These are phyloP conservation scores for Cyclotella atomus DNA, from an alignment of 108 stramenopile genomes.

Conservation along the genomic window DNA sequence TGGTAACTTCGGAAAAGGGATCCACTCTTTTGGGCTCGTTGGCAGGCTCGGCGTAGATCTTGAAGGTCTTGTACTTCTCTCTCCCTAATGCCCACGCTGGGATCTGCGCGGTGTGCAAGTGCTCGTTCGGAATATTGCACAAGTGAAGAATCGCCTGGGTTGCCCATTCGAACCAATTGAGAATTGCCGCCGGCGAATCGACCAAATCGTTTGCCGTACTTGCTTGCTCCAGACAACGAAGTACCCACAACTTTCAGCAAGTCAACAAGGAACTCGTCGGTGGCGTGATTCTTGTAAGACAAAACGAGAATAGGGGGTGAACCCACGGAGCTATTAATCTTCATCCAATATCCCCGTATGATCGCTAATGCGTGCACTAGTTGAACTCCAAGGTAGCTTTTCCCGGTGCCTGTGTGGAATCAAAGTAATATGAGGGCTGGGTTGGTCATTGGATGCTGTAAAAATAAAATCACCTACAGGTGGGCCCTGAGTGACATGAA, in stretches of 20 bases:
- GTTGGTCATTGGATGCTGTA: neutral
- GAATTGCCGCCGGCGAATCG: conserved; percentile 1
- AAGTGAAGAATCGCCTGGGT: conserved; percentile 5
- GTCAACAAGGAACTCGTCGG: conserved; percentile 50
- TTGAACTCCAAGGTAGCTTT: conserved; percentile 43
- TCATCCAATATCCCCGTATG: conserved; percentile 35
- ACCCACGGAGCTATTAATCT: conserved; percentile 29
- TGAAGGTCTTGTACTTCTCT: conserved; percentile 18
- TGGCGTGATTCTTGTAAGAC: conserved; percentile 55
- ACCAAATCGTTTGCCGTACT: conserved; percentile 9
- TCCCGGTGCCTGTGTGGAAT: neutral
- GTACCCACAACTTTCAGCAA: conserved; percentile 27
- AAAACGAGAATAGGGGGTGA: conserved; percentile 52
- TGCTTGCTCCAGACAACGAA: conserved; percentile 4
- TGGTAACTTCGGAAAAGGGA: conserved; percentile 21
- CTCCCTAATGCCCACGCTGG: neutral
- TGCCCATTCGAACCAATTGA: conserved; percentile 11
- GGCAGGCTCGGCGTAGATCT: conserved; percentile 22
- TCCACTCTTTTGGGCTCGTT: conserved; percentile 8
- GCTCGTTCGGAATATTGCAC: conserved; percentile 21
- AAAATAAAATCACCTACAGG: conserved; percentile 30
- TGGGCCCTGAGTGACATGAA: conserved; percentile 55
- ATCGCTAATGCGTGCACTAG: conserved; percentile 51
- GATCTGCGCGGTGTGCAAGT: conserved; percentile 17
- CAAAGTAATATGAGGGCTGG: neutral